A percentile compares a stretch with the other conserved stretches of the same genome.
phyloP scores from a whole-genome alignment of 805 yeast genomes.

The Yarrowia divulgata region DNA sequence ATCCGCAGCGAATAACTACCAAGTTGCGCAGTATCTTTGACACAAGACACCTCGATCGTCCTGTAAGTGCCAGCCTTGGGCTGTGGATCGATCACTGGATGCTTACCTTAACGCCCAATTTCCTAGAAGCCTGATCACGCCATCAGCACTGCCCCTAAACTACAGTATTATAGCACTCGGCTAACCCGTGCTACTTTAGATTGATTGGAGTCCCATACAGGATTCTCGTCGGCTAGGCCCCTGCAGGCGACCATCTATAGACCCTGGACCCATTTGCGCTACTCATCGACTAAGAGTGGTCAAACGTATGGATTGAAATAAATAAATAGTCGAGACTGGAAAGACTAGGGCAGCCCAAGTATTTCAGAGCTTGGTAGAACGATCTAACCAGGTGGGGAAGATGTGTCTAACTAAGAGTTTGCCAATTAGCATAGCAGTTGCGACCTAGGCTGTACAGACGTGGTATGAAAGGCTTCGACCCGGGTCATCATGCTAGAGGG shows the following conservation, averaged over 20 bases:
- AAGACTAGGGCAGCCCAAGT: not conserved
- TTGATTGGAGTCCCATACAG: not conserved
- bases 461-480: no score
- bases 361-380: not conserved
- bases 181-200: not conserved
- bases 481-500: conserved; percentile 10
- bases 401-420: not conserved
- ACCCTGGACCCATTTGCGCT: no score
- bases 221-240: not conserved
- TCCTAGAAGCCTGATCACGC: not conserved
- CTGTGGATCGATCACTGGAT: no score
- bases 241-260: not conserved
- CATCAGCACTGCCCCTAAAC: not conserved
- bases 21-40: no score
- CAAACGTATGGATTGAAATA: not conserved
- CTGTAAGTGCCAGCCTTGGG: no score
- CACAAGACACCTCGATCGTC: no score
- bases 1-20: no score
- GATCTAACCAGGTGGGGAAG: not conserved
- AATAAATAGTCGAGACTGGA: not conserved
- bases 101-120: no score
- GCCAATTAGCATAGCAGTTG: no score
- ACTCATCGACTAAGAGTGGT: no score
- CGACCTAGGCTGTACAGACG: no score
- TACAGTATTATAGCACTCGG: not conserved